Evolutionary conservation across 2,329 filamentous ascomycete species (phyloP).

Genomic region (Penicillium sp.): DNA sequence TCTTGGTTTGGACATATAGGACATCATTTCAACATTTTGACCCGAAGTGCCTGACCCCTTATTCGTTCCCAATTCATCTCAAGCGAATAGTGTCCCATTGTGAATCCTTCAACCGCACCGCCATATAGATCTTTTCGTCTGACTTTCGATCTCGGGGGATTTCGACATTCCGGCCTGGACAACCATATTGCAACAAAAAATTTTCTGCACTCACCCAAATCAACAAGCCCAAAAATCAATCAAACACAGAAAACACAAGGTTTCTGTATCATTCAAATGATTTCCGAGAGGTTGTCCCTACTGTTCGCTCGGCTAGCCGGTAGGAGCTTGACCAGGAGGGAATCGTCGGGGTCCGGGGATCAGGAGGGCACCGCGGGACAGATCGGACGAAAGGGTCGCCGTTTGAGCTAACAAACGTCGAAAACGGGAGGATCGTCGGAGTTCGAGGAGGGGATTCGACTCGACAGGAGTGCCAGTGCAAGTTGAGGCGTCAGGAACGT

Average conservation of each 20-base stretch:
- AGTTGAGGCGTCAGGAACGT: slow-evolving; percentile 29
- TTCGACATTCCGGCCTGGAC: slow-evolving; percentile 10
- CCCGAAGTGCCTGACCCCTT: background rate
- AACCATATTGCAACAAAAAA: slow-evolving; percentile 9
- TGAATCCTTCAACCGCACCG: background rate
- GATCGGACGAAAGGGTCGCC: slow-evolving; percentile 27
- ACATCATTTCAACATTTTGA: background rate
- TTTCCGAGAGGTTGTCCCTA: slow-evolving; percentile 27
- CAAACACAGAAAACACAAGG: slow-evolving; percentile 12
- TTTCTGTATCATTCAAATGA: slow-evolving; percentile 21
- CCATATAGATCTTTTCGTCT: background rate
- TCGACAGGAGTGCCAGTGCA: slow-evolving; percentile 39
- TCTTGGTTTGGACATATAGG: background rate
- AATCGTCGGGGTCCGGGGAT: slow-evolving; percentile 33
- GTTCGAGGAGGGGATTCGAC: slow-evolving; percentile 40
- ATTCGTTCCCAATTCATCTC: background rate
- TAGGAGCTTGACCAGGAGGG: slow-evolving; percentile 39
- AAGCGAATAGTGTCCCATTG: background rate
- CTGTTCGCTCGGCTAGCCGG: slow-evolving; percentile 40
- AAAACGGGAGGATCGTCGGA: slow-evolving; percentile 33
- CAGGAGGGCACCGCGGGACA: slow-evolving; percentile 33
- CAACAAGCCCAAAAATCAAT: slow-evolving; percentile 18
- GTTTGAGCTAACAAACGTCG: slow-evolving; percentile 45
- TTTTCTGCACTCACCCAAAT: slow-evolving; percentile 18
- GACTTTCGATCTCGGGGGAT: background rate